Conservation (phyloP, 176 grass and related monocot species). For the Musa itinerans region DNA sequence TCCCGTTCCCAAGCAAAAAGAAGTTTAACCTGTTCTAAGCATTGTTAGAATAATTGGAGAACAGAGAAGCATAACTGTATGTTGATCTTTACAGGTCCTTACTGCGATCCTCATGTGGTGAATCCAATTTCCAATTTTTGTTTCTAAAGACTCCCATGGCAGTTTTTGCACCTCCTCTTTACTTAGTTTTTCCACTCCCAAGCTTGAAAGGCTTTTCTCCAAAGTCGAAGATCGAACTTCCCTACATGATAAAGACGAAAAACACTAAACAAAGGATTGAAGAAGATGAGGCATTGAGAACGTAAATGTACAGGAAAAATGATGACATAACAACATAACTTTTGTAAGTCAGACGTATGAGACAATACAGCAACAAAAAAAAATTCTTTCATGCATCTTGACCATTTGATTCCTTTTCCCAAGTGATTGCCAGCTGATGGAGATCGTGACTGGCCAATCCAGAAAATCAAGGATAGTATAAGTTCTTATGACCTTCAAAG, state of each 20-base stretch:
- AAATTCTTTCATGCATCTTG: too few relatives aligned
- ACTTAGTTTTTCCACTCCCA: constrained; percentile 94
- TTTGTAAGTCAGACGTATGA: too few relatives aligned
- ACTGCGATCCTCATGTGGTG: constrained; percentile 97
- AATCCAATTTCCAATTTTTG: constrained; percentile 96
- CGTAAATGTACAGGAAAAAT: not conserved
- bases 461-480: too few relatives aligned
- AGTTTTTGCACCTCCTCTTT: constrained; percentile 98
- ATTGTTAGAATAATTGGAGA: constrained; percentile 22
- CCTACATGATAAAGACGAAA: constrained; percentile 16
- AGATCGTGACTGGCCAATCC: too few relatives aligned
- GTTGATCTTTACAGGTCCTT: constrained; percentile 19
- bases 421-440: too few relatives aligned
- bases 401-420: too few relatives aligned
- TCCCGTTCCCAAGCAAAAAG: constrained; percentile 82
- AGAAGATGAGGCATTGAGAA: not conserved
- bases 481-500: too few relatives aligned
- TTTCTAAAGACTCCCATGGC: constrained; percentile 83
- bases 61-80: constrained; percentile 10
- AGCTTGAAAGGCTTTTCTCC: constrained; percentile 78
- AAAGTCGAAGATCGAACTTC: constrained; percentile 77
- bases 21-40: constrained; percentile 77
- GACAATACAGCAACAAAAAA: too few relatives aligned
- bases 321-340: too few relatives aligned
- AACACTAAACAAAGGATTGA: not conserved